Percentiles rank a stretch among this genome's conserved stretches.
Evolutionary conservation across 208 protist genomes (phyloP).

Genomic region (Histomonas meleagridis): DNA sequence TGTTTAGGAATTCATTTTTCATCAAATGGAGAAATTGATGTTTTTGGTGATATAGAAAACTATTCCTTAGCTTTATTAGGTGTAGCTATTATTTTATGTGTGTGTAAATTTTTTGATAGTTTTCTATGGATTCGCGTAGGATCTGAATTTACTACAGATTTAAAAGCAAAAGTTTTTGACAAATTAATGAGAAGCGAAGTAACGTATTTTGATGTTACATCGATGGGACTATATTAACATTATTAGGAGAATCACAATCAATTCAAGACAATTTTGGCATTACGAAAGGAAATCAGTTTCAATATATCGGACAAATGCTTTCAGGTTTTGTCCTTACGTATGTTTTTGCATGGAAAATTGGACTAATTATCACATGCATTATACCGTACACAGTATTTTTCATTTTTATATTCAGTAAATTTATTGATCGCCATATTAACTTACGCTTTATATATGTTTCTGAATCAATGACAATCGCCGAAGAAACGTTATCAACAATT

Average conservation of each 20-base stretch:
- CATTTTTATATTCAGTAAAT: background rate
- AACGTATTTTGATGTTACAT: background rate
- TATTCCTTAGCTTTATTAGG: background rate
- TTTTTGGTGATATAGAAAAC: background rate
- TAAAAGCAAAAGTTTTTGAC: background rate
- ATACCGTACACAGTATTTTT: background rate
- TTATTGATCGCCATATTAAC: background rate
- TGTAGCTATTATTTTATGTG: background rate
- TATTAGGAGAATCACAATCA: background rate
- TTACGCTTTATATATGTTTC: background rate
- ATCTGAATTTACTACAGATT: background rate
- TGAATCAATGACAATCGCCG: constrained; percentile 4
- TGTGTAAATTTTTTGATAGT: background rate
- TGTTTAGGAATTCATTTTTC: background rate
- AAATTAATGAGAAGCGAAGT: background rate
- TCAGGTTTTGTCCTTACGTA: background rate
- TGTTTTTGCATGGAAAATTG: background rate
- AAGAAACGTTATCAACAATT: background rate
- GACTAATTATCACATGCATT: background rate
- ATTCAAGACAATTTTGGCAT: background rate
- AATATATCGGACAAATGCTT: background rate
- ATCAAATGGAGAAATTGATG: background rate
- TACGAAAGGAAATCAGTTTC: background rate
- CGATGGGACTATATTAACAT: background rate
- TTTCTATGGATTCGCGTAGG: background rate